Evolutionary conservation across 177 flowering plant genomes (phyloP), one percentile per base, ranked within the genome.

Genomic region (Tripterygium wilfordii): DNA sequence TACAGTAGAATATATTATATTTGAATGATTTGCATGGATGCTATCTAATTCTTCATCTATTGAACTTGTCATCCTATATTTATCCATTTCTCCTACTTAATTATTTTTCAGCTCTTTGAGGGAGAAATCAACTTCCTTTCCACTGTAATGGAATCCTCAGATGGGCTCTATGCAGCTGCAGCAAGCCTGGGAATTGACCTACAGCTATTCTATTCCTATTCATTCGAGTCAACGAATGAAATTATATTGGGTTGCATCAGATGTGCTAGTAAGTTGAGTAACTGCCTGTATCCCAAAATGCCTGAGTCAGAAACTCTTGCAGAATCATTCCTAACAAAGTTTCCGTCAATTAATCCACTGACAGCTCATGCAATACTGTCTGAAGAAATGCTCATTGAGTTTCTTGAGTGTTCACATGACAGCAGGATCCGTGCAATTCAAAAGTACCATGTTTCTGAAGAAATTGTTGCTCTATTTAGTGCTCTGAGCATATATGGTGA

Each of bases 131-230:
- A 51, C 59, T 94, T 76, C 60, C 75, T 85, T 42, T 55, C 72
- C 39, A 59, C 76, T 21, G 63, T 84, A 46, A 85, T 87, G 92
- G 99, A 94, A 66, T 83, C 72, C 61, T 85, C 97, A 54, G 91
- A 85, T 75, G 95, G 64, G 60, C 83, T 94, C 3, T 87, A 85
- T 69, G 97, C 96, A 45, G 95, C 96, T 25, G 95, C 95, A 36
- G 81, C 96, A 32, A 83, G 86, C 65, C 60, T 87, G 63, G 95
- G 88, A 50, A 65, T 87, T 44, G 72, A 78, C 58, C 51, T 94
- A 35, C 99, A 94, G 71, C 59, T 94, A 19, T 84, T 87, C 57
- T 78, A 52, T 63, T 87, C 96, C 18, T 69, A 70, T 63, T 82
- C 96, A 24, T 40, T 80, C 53, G 90, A 81, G 40, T 62, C 74